Percentiles rank a stretch among this genome's conserved stretches.
Evolutionary conservation across 805 yeast species (phyloP).

Genomic region (Nakazawaea laoshanensis): DNA sequence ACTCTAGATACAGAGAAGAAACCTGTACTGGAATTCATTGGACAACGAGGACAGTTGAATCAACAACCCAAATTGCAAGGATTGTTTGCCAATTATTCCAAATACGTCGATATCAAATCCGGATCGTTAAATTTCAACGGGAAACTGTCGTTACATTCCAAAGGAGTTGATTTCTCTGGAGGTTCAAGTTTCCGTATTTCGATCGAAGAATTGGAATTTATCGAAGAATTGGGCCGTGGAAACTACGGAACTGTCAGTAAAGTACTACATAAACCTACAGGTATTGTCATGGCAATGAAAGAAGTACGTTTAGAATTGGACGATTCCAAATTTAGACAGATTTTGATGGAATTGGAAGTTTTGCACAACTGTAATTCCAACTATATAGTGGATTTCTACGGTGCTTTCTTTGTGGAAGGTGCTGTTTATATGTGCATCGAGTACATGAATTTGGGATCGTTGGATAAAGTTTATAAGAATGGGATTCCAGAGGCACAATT

Average conservation of each 20-base stretch:
- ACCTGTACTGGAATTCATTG: slow-evolving; percentile 16
- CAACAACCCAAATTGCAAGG: slow-evolving; percentile 38
- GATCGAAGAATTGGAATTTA: slow-evolving; percentile 71
- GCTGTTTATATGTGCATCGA: slow-evolving; percentile 98
- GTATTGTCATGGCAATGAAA: slow-evolving; percentile 93
- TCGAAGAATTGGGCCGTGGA: slow-evolving; percentile 90
- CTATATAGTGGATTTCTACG: slow-evolving; percentile 90
- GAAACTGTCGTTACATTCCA: slow-evolving; percentile 83
- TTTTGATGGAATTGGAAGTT: slow-evolving; percentile 91
- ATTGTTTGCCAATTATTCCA: slow-evolving; percentile 74
- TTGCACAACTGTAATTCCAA: slow-evolving; percentile 87
- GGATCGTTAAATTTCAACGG: slow-evolving; percentile 91
- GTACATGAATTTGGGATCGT: slow-evolving; percentile 93
- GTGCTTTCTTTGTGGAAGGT: slow-evolving; percentile 96
- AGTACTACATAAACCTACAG: slow-evolving; percentile 88
- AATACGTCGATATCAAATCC: slow-evolving; percentile 84
- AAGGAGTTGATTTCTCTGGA: slow-evolving; percentile 84
- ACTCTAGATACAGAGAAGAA: slow-evolving; percentile 13
- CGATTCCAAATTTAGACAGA: slow-evolving; percentile 88
- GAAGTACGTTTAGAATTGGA: slow-evolving; percentile 91
- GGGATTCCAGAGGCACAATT: slow-evolving; percentile 74
- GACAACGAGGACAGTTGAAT: slow-evolving; percentile 16
- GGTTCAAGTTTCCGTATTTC: slow-evolving; percentile 86
- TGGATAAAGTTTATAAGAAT: slow-evolving; percentile 73
- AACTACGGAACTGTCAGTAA: slow-evolving; percentile 94